Percentiles rank a stretch among this genome's conserved stretches.
phyloP scores from a whole-genome alignment of 495 filamentous ascomycete genomes.

The Poronia punctata region DNA sequence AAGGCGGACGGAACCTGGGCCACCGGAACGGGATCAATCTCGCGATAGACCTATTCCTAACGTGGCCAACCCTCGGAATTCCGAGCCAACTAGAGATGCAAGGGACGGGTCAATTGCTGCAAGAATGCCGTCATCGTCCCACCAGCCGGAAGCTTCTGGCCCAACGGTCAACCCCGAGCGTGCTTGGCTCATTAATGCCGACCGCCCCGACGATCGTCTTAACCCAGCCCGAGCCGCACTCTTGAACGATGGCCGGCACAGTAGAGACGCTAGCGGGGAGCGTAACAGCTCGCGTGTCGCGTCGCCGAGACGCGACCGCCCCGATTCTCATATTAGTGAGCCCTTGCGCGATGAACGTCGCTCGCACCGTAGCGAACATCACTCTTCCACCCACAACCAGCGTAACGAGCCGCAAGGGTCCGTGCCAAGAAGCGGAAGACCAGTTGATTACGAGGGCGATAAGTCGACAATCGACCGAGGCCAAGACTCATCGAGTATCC shows the following conservation, averaged over 20 bases:
- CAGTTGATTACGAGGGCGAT: conserved; percentile 29
- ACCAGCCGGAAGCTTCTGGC: conserved; percentile 31
- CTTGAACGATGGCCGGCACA: conserved; percentile 36
- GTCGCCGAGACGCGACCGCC: conserved; percentile 45
- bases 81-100: conserved; percentile 23
- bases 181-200: conserved; percentile 31
- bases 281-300: conserved; percentile 37
- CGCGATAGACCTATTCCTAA: conserved; percentile 27
- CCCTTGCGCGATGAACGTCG: conserved; percentile 41
- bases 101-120: conserved; percentile 23
- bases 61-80: conserved; percentile 16
- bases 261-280: conserved; percentile 40
- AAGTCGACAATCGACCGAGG: conserved; percentile 25
- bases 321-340: conserved; percentile 30
- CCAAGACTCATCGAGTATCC: conserved; percentile 29
- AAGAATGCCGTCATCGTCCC: conserved; percentile 22
- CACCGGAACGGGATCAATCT: conserved; percentile 31
- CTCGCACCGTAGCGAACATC: conserved; percentile 34
- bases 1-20: conserved; percentile 24
- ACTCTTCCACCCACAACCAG: conserved; percentile 28
- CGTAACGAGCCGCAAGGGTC: conserved; percentile 23
- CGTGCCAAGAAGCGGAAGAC: conserved; percentile 17
- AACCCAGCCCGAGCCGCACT: conserved; percentile 54
- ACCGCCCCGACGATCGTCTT: conserved; percentile 32
- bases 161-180: conserved; percentile 40